Evolutionary conservation across 495 filamentous ascomycete genomes (phyloP), one percentile per base, ranked within the genome.

Genomic region (Talaromyces trachyspermus): DNA sequence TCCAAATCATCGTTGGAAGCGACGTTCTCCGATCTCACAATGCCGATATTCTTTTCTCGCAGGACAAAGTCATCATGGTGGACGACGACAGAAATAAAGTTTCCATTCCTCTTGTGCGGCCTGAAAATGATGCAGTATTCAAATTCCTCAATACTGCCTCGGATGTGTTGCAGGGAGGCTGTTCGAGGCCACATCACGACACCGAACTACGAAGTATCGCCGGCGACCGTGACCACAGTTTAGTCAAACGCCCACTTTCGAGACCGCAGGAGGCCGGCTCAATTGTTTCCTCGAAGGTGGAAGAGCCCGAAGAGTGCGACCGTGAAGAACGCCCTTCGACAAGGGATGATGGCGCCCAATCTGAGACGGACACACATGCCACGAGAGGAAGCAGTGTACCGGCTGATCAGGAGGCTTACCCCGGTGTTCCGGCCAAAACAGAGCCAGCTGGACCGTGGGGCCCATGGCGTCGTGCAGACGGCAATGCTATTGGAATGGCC

Each of bases 21-120:
- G 89, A 98, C 60, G 75, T 88, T 22, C 72, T 98, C 42, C 81
- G 91, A 42, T 74, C 86, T 23, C 86, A 94, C 61, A 90, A 84
- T 57, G 90, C 89, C 18, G 94, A 98, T 61, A 76, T 98, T 22
- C 66, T 96, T 9, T 89, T 98, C 58, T 96, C 92, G 0, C 85
- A 89, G 49, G 95, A 95, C 52, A 80, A 81, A 48, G 76, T 98
- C 60, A 84, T 85, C 0, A 73, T 97, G 36, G 88, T 89, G 51
- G 87, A 91, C 56, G 85, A 90, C 56, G 86, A 91, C 23, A 76
- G 85, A 30, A 86, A 86, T 60, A 94, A 92, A 52, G 66, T 98
- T n/a, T 89, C 84, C 15, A 81, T 98, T 17, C 92, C 91, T 20
- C 83, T 98, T 49, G 89, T 94, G 39, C 80, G 91, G 32, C 94